phyloP scores from a whole-genome alignment of 495 filamentous ascomycete species.

The Beverwykella pulmonaria region DNA sequence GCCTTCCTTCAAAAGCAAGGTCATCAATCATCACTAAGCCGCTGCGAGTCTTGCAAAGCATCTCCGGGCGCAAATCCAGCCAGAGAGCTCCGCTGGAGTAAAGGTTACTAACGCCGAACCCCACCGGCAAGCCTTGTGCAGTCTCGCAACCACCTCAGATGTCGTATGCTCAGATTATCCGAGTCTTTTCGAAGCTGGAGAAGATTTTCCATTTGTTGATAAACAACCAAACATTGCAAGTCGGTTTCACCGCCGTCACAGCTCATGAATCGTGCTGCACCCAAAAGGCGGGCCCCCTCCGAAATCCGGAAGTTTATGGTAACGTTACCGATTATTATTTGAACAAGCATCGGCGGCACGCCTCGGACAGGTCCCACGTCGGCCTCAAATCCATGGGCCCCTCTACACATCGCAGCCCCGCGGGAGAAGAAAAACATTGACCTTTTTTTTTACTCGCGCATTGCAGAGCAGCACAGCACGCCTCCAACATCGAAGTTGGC shows the following conservation, averaged over 20 bases:
- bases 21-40: conserved; percentile 37
- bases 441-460: background rate
- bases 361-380: background rate
- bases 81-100: conserved; percentile 22
- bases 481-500: background rate
- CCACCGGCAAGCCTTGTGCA: background rate
- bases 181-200: background rate
- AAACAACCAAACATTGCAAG: background rate
- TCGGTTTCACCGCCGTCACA: conserved; percentile 16
- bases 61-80: conserved; percentile 30
- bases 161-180: background rate
- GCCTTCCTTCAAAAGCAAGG: conserved; percentile 20
- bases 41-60: conserved; percentile 34
- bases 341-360: conserved; percentile 10
- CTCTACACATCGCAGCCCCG: background rate
- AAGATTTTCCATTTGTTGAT: background rate
- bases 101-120: conserved; percentile 11
- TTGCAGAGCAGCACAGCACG: background rate
- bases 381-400: background rate
- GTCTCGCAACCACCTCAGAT: background rate
- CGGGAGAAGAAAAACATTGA: background rate
- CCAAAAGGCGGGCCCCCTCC: conserved; percentile 5
- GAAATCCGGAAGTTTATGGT: conserved; percentile 13
- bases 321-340: background rate
- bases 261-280: background rate